Evolutionary conservation across 1,284 basidiomycete species (phyloP).

Genomic region (Apiotrichum sp.): DNA sequence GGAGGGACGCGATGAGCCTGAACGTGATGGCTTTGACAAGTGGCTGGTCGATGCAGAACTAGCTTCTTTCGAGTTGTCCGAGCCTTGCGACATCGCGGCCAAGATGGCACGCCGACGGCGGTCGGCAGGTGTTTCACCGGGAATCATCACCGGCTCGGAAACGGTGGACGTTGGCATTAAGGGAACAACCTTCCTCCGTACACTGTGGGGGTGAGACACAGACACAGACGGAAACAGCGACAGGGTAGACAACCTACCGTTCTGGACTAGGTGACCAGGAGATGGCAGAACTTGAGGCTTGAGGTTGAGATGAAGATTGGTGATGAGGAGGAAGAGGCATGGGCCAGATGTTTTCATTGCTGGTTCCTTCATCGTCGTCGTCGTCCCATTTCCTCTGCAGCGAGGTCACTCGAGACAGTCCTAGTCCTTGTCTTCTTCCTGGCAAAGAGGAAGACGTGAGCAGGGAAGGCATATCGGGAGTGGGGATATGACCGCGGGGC

Average conservation of each 20-base stretch:
- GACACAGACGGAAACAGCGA: no score
- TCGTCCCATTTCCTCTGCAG: slow-evolving; percentile 41
- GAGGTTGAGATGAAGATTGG: background rate
- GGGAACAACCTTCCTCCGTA: background rate
- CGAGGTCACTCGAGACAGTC: slow-evolving; percentile 34
- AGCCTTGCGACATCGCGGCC: slow-evolving; percentile 28
- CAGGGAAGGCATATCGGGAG: background rate
- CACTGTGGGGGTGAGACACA: background rate
- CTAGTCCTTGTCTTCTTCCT: background rate
- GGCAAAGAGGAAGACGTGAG: background rate
- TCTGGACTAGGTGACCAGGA: slow-evolving; percentile 27
- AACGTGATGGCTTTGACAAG: no score
- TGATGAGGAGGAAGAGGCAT: background rate
- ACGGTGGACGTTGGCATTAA: background rate
- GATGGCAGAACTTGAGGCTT: slow-evolving; percentile 7
- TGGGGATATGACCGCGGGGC: no score
- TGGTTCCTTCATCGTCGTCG: slow-evolving; percentile 9
- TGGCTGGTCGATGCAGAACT: no score
- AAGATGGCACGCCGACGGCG: slow-evolving; percentile 39
- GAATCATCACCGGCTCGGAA: background rate
- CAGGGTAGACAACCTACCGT: slow-evolving; percentile 7
- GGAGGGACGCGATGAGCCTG: background rate
- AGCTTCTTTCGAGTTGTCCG: background rate
- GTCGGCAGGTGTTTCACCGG: slow-evolving; percentile 27
- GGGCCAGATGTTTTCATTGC: background rate